A percentile compares a stretch with the other conserved stretches of the same genome.
phyloP scores from a whole-genome alignment of 2,329 filamentous ascomycete genomes.

The Diaporthe vaccinii region DNA sequence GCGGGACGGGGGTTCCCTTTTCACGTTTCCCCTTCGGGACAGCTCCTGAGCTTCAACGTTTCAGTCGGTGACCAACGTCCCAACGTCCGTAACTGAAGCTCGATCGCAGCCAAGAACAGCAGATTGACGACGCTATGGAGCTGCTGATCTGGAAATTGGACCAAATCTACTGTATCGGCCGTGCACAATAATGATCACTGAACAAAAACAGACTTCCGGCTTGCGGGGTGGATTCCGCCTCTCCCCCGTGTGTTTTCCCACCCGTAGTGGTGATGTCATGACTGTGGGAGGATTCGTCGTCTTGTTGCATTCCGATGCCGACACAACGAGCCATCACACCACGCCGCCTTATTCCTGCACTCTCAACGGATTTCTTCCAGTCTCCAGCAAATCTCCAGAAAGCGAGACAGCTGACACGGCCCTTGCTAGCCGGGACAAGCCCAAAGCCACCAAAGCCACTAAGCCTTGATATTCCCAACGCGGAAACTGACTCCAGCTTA shows the following conservation, averaged over 20 bases:
- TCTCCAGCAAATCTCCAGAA: neutral
- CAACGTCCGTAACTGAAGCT: constrained; percentile 17
- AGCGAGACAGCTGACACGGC: neutral
- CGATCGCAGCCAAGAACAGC: constrained; percentile 7
- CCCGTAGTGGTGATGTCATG: constrained; percentile 39
- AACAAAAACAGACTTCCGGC: neutral
- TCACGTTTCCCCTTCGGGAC: constrained; percentile 25
- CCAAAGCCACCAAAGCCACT: constrained; percentile 1
- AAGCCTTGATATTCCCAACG: neutral
- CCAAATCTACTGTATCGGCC: neutral
- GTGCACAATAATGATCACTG: neutral
- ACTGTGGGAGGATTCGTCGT: constrained; percentile 7
- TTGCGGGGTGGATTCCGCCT: constrained; percentile 17
- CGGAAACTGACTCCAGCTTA: neutral
- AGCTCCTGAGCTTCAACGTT: constrained; percentile 30
- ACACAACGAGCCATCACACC: constrained; percentile 17
- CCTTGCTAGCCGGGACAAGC: neutral
- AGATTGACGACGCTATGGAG: neutral
- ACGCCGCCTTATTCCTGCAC: neutral
- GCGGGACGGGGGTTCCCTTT: neutral
- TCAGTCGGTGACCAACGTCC: constrained; percentile 12
- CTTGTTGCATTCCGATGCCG: constrained; percentile 48
- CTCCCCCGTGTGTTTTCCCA: neutral
- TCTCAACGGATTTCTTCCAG: neutral
- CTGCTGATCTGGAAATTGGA: constrained; percentile 17